These are phyloP conservation scores for Neurospora tetraspora DNA, from an alignment of 495 filamentous ascomycete species.

Conservation along the genomic window DNA sequence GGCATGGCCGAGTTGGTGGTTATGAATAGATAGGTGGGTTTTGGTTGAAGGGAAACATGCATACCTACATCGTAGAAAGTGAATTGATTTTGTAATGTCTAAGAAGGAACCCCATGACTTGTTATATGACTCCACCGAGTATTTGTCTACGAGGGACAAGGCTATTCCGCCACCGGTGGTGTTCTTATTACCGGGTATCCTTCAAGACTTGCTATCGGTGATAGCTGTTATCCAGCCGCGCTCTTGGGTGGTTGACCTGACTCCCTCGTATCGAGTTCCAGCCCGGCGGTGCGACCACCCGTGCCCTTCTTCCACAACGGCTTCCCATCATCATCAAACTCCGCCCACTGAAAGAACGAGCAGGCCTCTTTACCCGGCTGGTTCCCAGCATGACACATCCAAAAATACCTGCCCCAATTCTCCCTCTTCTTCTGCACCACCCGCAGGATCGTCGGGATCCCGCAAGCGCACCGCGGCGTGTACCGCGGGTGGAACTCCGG, in stretches of 20 bases:
- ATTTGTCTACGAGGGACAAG: background rate
- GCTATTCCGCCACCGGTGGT: background rate
- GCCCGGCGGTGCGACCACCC: background rate
- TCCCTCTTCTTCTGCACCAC: slow-evolving; percentile 69
- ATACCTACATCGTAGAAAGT: background rate
- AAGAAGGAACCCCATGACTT: background rate
- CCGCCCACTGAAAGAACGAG: slow-evolving; percentile 78
- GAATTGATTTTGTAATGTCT: background rate
- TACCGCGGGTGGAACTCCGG: slow-evolving; percentile 60
- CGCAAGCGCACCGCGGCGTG: slow-evolving; percentile 57
- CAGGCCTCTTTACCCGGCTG: slow-evolving; percentile 69
- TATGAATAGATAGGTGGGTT: background rate
- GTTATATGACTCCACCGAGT: background rate
- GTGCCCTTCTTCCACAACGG: slow-evolving; percentile 47
- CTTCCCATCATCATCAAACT: slow-evolving; percentile 80
- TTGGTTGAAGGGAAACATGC: background rate
- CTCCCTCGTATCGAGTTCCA: background rate
- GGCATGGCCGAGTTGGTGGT: background rate
- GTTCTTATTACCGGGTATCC: background rate
- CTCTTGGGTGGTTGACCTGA: background rate
- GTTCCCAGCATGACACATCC: slow-evolving; percentile 81
- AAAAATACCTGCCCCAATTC: slow-evolving; percentile 76
- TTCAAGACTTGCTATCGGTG: background rate
- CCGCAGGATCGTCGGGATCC: slow-evolving; percentile 59
- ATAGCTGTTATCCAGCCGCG: background rate